Base-by-base conservation (phyloP, 768 basidiomycete genomes). In the Hebeloma cylindrosporum region DNA sequence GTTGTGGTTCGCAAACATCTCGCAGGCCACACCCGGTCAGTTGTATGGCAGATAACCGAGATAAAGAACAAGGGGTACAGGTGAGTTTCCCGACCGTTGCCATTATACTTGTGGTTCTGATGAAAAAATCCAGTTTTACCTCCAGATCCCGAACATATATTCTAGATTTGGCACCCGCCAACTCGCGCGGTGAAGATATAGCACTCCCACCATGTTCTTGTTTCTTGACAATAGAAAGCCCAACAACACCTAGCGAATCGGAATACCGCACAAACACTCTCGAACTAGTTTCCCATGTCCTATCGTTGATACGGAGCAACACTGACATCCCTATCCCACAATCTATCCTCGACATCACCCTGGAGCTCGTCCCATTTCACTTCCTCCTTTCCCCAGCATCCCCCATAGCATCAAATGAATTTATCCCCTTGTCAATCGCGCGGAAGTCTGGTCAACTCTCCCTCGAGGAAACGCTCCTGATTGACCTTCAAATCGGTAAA, bases 401-500 rank as follows among this genome's bases (percentile, higher is more conserved):
- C 14, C 61, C 67, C 17, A 64, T 63, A 48, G 64, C 61, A 34
- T 73, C 65, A 28, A 43, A 59, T 48, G 45, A 64, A 41, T 60
- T 69, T 44, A 40, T 74, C 20, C 56, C 73, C 20, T 69, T 71
- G 20, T 66, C 68, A 17, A 61, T 60, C 44, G 71, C 72, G 40
- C 70, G 69, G 56, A 56, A 56, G 23, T 49, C 60, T 23, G 57
- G 62, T 41, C 50, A 65, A 21, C 66, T 70, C 21, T 68, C 68
- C 2, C 61, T 64, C 3, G 52, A 66, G 16, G 71, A 79, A 32
- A 60, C 59, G 3, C 55, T 73, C 3, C 62, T 72, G 14, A 55
- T 88, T 44, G 82, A 88, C 45, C 69, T 84, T n/a, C 68, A 73
- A 40, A 65, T 86, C 2, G 88, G 87, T 5, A 61, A 70, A 25